Percentiles rank a stretch among this genome's conserved stretches.
These are phyloP conservation scores for Syncephalastrum contaminatum DNA, from an alignment of 371 early-diverging fungal genomes.

Conservation along the genomic window DNA sequence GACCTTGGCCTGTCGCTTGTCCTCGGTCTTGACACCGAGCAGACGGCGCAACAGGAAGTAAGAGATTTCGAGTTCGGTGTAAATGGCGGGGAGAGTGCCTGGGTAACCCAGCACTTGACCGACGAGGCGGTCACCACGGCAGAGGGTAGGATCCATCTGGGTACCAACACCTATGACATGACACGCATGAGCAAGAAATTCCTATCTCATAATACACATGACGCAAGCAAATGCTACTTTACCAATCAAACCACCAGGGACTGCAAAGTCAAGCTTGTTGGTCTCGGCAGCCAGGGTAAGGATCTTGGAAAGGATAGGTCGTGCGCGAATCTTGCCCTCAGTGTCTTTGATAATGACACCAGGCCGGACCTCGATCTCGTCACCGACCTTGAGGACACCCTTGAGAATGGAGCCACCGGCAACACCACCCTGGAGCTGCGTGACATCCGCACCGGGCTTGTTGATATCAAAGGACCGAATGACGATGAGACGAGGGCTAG, in stretches of 20 bases:
- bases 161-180: slow-evolving; percentile 95
- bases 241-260: slow-evolving; percentile 99
- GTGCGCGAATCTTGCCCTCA: slow-evolving; percentile 86
- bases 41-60: slow-evolving; percentile 97
- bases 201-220: slow-evolving; percentile 1
- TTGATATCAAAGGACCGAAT: slow-evolving; percentile 99
- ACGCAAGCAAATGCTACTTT: not conserved
- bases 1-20: slow-evolving; percentile 96
- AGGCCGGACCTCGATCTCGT: slow-evolving; percentile 99
- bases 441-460: slow-evolving; percentile 98
- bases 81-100: slow-evolving; percentile 96
- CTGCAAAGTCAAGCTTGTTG: slow-evolving; percentile 96
- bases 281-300: slow-evolving; percentile 93
- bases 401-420: slow-evolving; percentile 99
- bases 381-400: slow-evolving; percentile 96
- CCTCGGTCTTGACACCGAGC: slow-evolving; percentile 94
- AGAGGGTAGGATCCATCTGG: slow-evolving; percentile 97
- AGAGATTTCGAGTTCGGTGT: slow-evolving; percentile 94
- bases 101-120: slow-evolving; percentile 99
- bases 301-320: slow-evolving; percentile 94
- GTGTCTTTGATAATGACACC: slow-evolving; percentile 95
- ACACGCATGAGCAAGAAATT: not conserved
- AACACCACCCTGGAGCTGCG: slow-evolving; percentile 98
- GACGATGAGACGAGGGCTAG: slow-evolving; percentile 95
- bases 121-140: slow-evolving; percentile 98